Percentiles rank a stretch among this genome's conserved stretches.
These are phyloP conservation scores for Tetrapisispora arboricola DNA, from an alignment of 805 yeast genomes.

Conservation along the genomic window DNA sequence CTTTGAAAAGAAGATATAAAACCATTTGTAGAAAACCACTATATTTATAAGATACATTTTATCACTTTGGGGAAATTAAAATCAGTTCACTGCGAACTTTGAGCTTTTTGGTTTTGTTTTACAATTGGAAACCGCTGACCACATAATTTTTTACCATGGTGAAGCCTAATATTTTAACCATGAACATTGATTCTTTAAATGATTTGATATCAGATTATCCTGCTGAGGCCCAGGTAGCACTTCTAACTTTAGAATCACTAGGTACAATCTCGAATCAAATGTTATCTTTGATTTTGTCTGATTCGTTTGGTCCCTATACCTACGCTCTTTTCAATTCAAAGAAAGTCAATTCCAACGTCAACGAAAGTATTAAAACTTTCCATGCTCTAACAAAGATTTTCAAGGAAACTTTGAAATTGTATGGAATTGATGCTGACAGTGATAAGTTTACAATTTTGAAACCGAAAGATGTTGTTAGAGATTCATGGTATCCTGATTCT, in stretches of 20 bases:
- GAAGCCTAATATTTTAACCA: background rate
- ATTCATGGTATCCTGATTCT: slow-evolving; percentile 54
- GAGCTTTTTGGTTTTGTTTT: too few species aligned
- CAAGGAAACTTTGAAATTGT: background rate
- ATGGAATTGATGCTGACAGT: background rate
- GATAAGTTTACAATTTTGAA: slow-evolving; percentile 29
- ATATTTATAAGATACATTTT: too few species aligned
- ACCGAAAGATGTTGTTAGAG: slow-evolving; percentile 63
- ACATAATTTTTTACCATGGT: background rate
- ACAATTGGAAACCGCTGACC: too few species aligned
- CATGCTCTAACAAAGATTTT: background rate
- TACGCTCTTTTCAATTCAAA: background rate
- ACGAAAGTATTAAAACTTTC: slow-evolving; percentile 1
- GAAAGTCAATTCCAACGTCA: background rate
- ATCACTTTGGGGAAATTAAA: too few species aligned
- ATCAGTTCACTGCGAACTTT: too few species aligned
- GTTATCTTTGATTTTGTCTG: background rate
- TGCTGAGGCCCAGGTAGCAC: background rate
- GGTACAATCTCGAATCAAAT: slow-evolving; percentile 2
- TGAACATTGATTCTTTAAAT: background rate
- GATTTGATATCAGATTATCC: slow-evolving; percentile 1
- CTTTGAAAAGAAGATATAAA: too few species aligned
- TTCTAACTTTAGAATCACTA: background rate
- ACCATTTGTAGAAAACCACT: too few species aligned
- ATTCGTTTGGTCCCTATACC: background rate